Evolutionary conservation across 169 alveolate genomes (phyloP), one percentile per base, ranked within the genome.

Genomic region (Plasmodium cynomolgi): DNA sequence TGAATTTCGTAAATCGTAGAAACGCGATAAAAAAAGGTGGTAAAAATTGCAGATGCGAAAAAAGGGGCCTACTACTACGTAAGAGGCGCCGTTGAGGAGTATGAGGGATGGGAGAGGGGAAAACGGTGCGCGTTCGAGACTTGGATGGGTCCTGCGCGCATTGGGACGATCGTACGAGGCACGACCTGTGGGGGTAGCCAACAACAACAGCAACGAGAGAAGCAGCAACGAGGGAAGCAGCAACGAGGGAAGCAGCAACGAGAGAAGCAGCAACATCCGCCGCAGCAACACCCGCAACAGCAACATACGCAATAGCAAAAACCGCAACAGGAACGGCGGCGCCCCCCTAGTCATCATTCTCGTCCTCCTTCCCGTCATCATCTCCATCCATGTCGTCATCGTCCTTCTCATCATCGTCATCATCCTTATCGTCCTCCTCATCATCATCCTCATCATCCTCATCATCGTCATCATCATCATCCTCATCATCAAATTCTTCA

Each of bases 401-500:
- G 29, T 74, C 93, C 50, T 82, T 29, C 1, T 58, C 31, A 2
- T 68, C 95, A 7, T 92, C 95, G 11, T 82, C 88, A 9, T 92
- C 92, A 0, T 84, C 77, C 1, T 84, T 85, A 0, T 83, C 86
- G n/a, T 92, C 93, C 33, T 92, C 85, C 23, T 92, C 84, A 0
- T 92, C 92, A 11, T 92, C 95, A 6, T 92, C 95, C 8, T 92
- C 95, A 2, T 92, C 95, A 20, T 92, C 95, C 1, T 92, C 93
- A 54, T 92, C 92, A 8, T 92, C 95, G 33, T 92, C 91, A 11
- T 92, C 95, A 0, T 92, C 93, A 3, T 84, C 95, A 71, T 92
- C 95, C 9, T 92, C 95, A 39, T 92, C 95, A 72, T 92, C 88
- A 83, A 74, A 96, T 37, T 92, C 96, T 44, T 92, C 98, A 26